Base-by-base conservation (phyloP, 2,329 filamentous ascomycete genomes). In the Tolypocladium inflatum region DNA sequence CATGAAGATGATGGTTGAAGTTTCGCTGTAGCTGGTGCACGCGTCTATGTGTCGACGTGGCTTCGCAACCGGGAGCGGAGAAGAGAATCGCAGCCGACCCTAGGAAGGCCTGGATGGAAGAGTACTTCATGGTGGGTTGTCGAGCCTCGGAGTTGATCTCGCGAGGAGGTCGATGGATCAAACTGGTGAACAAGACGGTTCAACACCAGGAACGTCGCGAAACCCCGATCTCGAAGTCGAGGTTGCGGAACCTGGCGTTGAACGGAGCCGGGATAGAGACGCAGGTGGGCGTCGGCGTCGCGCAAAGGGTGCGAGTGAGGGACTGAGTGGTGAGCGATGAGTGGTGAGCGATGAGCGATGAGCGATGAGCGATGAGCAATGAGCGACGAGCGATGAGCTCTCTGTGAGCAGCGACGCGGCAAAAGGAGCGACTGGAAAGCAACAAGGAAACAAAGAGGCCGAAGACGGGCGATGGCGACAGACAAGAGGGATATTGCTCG, bases 61-160 rank as follows among this genome's bases (percentile, higher is more conserved):
- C 68, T 35, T 71, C 68, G 56, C 73, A 68, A 52, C 70, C 70
- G 38, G 76, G 72, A 41, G 72, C 69, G 30, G 74, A 74, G 61
- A 82, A 67, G 48, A 84, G 67, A 33, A 80, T 63, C 51, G 78
- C 67, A 59, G 76, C 80, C 65, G 78, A 76, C 68, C 76, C 76
- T 59, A 84, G 63, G 66, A 76, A 76, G 68, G 77, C 73, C 62
- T 80, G 75, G 60, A 82, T 62, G 59, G 76, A 74, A 58, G 76
- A 73, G 69, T 80, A 67, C 73, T 79, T 85, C 83, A 85, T 86
- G 63, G 67, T 71, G 10, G 33, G 21, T 5, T n/a, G n/a, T 33
- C 8, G 26, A 35, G 26, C n/a, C 2, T 33, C 45, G 17, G 65
- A 19, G 38, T 53, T 19, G 55, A 41, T 41, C 35, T 33, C 11